Conservation (phyloP, 306 rosid species). For the Vigna nakashimae region DNA sequence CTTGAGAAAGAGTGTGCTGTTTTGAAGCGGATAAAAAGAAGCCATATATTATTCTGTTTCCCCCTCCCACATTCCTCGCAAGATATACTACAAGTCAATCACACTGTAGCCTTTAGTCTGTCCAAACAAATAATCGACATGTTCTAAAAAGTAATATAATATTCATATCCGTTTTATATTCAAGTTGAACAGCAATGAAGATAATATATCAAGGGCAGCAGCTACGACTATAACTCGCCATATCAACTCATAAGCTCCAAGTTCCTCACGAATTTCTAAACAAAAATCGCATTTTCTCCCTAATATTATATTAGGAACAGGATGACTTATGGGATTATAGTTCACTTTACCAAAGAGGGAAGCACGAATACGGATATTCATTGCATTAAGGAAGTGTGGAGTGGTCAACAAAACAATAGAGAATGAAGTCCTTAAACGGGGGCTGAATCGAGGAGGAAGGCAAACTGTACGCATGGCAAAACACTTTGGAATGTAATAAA, state of each 20-base stretch:
- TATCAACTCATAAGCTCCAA: slow-evolving; percentile 7
- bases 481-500: slow-evolving; percentile 35
- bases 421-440: slow-evolving; percentile 12
- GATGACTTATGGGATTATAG: slow-evolving; percentile 38
- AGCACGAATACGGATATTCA: neutral
- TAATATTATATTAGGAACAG: slow-evolving; percentile 23
- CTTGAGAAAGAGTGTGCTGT: neutral
- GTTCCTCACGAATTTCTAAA: slow-evolving; percentile 46
- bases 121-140: neutral
- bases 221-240: too few relatives aligned
- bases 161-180: slow-evolving; percentile 15
- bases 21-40: neutral
- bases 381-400: slow-evolving; percentile 5
- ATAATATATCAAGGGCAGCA: too few relatives aligned
- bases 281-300: slow-evolving; percentile 42
- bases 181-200: too few relatives aligned
- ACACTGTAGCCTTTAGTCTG: slow-evolving; percentile 9
- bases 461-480: slow-evolving; percentile 16
- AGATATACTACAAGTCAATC: neutral
- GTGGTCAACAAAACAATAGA: slow-evolving; percentile 48
- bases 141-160: slow-evolving; percentile 5
- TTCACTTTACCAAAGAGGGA: slow-evolving; percentile 24
- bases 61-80: neutral
- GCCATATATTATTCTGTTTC: neutral
- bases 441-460: slow-evolving; percentile 75